Evolutionary conservation across 192 early-diverging fungal species (phyloP), one percentile per base, ranked within the genome.

Genomic region (Fimicolochytrium jonesii): DNA sequence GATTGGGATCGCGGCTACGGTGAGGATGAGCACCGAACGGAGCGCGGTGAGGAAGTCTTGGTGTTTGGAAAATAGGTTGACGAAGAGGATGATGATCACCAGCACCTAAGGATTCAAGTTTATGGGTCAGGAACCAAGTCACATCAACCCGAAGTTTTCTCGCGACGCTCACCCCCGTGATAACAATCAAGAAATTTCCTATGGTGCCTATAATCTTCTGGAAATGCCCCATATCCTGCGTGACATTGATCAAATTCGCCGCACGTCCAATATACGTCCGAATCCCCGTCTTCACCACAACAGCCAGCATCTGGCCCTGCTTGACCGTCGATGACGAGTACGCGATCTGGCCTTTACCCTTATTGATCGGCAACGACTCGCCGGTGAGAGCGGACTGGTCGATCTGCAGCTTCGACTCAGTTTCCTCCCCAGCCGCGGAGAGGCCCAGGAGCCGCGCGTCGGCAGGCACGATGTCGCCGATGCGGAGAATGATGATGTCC

Each of bases 201-300:
- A 55, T 55, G 9, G 13, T 2, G 3, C 34, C 34, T 36, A 55
- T 30, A 13, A 55, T 34, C 11, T 22, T 26, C 17, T 33, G 31
- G 18, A 55, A 55, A 17, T 55, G 31, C 5, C 53, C 53, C 23
- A 28, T 50, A 28, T 50, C 48, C 22, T 50, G 22, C 48, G 48
- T 94, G 56, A 91, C 90, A 11, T 90, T 87, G 72, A 95, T 95
- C 59, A 97, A 72, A 74, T 90, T 91, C 28, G 94, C 92, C 4
- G 94, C 92, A 55, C 94, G 88, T 23, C 94, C 94, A 64, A 97
- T 93, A 73, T 90, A 97, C n/a, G 94, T 97, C 72, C 93, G 77
- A 33, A 83, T 77, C 36, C 92, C 95, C 18, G 94, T 97, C 77
- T 95, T 95, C 61, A 82, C 87, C 23, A 97, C 93, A 23, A 95